Base-by-base conservation (phyloP, 179 eudicot species). In the Corrigiola litoralis region DNA sequence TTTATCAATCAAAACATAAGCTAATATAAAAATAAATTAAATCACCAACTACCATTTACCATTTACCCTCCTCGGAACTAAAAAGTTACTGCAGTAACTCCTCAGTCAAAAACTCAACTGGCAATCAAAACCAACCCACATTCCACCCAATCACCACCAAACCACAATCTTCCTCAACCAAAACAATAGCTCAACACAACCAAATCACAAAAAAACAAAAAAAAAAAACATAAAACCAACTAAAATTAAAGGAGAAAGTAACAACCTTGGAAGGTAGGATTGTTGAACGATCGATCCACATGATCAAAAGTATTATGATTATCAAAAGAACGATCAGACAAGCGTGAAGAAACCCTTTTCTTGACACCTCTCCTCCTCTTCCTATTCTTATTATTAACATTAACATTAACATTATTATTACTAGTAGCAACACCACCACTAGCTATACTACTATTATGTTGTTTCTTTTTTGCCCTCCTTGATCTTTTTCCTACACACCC, bases 181-280 rank as follows among this genome's bases (percentile, higher is more conserved):
- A n/a, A n/a, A n/a, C n/a, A n/a, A n/a, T n/a, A n/a, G n/a, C n/a
- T n/a, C n/a, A 61, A 2, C 53, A 58, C 58, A 67, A 50, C 38
- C 61, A 9, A 18, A 17, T 16, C 5, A 33, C 1, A 44, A 37
- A 21, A 0, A 3, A 51, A 6, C 45, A 6, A 12, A 7, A 66
- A 37, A 51, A 67, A 28, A 41, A 52, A 66, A 61, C n/a, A 42
- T 59, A 11, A 38, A 33, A 53, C 24, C 34, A 58, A 45, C 45
- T 57, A 54, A 66, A 34, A 48, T 41, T 11, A 50, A 14, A 58
- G 58, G 52, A 61, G 31, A 24, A 32, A 55, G 54, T 6, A 54
- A 24, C 55, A 52, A 80, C 88, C 86, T 62, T 76, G 84, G 59
- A 80, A 78, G 41, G 85, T 48, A 58, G 85, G 87, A 52, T 83